A percentile compares a stretch with the other conserved stretches of the same genome.
phyloP scores from a whole-genome alignment of 768 basidiomycete genomes.

The Lactarius psammicola region DNA sequence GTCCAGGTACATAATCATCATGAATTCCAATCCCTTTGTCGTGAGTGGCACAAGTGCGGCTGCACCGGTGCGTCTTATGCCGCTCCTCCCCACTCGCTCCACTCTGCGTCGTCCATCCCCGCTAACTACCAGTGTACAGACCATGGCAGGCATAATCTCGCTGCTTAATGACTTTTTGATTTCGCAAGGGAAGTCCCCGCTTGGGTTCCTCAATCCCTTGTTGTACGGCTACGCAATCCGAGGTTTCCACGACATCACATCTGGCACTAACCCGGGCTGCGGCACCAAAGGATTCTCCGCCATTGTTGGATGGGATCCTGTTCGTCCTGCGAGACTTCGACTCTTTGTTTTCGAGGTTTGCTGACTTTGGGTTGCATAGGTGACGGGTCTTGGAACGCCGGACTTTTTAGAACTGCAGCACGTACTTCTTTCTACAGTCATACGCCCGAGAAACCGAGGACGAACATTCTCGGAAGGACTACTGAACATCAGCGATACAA shows the following conservation, averaged over 20 bases:
- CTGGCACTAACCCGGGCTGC: background rate
- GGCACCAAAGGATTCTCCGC: background rate
- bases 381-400: too few relatives aligned
- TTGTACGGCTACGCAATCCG: background rate
- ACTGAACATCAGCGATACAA: too few relatives aligned
- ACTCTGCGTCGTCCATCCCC: background rate
- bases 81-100: background rate
- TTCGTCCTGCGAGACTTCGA: background rate
- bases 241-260: background rate
- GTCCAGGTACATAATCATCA: background rate
- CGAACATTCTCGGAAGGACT: too few relatives aligned
- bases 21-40: fast-evolving
- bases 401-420: too few relatives aligned
- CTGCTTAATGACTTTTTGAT: background rate
- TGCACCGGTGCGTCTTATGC: background rate
- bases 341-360: too few relatives aligned
- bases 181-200: background rate
- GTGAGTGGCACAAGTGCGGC: background rate
- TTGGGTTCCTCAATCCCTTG: background rate
- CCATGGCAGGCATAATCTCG: background rate
- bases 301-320: background rate
- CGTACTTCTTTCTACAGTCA: too few relatives aligned
- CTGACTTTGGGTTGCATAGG: too few relatives aligned
- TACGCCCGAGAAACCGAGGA: too few relatives aligned
- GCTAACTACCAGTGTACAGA: background rate